Evolutionary conservation across 164 flowering plant species (phyloP).

Genomic region (Sedum album): DNA sequence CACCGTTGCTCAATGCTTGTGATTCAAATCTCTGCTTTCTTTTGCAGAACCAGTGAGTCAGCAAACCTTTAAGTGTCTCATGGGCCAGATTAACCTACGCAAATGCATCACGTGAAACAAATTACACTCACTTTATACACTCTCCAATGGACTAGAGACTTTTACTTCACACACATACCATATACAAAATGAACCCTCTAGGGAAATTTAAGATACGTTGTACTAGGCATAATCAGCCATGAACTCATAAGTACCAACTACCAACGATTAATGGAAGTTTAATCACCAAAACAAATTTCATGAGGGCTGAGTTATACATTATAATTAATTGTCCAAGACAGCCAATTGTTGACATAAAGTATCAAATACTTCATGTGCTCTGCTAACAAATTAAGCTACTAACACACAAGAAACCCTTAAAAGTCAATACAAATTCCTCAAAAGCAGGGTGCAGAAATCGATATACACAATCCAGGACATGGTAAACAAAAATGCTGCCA

Average conservation of each 20-base stretch:
- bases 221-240: background rate
- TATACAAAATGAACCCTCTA: background rate
- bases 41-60: constrained; percentile 74
- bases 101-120: background rate
- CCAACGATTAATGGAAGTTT: background rate
- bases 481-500: background rate
- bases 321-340: background rate
- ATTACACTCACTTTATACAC: background rate
- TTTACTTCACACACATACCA: background rate
- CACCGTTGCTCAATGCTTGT: constrained; percentile 67
- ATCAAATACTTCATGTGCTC: background rate
- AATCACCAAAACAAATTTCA: background rate
- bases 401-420: background rate
- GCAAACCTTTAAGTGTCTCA: constrained; percentile 86
- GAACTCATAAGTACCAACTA: background rate
- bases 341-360: background rate
- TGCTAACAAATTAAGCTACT: background rate
- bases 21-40: constrained; percentile 61
- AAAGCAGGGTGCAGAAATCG: background rate
- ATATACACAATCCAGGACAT: background rate
- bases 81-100: constrained; percentile 90
- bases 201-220: background rate
- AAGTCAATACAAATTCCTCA: background rate
- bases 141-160: background rate
- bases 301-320: background rate